phyloP scores from a whole-genome alignment of 106 monocot genomes.

The Phalaenopsis aphrodite region DNA sequence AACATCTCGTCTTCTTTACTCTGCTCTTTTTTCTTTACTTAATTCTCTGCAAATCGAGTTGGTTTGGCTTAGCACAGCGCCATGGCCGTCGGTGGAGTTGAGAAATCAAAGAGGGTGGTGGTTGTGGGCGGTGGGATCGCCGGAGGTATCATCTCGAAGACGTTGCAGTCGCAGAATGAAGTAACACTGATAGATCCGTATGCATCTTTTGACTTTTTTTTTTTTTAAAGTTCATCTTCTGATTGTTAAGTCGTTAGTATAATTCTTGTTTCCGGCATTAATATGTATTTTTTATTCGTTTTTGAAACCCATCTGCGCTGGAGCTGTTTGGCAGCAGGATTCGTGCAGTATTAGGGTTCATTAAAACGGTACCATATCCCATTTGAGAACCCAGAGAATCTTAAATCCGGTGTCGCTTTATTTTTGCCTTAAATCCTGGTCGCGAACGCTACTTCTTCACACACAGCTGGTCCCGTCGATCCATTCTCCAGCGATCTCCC shows the following conservation, averaged over 20 bases:
- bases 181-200: conserved; percentile 59
- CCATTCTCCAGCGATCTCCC: no score
- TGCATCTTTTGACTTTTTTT: conserved; percentile 6
- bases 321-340: neutral
- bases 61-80: neutral
- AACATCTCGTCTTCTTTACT: neutral
- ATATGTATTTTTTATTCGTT: neutral
- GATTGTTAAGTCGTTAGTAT: neutral
- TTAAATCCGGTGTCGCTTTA: no score
- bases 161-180: conserved; percentile 36
- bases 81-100: conserved; percentile 1
- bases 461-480: no score
- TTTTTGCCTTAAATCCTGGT: no score
- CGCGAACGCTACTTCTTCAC: no score
- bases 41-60: neutral
- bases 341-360: neutral
- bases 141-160: conserved; percentile 34
- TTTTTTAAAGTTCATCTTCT: neutral
- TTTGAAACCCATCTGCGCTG: neutral
- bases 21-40: neutral
- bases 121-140: conserved; percentile 61
- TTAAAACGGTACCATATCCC: no score
- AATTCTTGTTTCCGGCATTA: neutral
- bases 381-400: no score
- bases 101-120: conserved; percentile 33